Conservation (phyloP, 768 basidiomycete genomes). For the Crassisporium funariophilum region DNA sequence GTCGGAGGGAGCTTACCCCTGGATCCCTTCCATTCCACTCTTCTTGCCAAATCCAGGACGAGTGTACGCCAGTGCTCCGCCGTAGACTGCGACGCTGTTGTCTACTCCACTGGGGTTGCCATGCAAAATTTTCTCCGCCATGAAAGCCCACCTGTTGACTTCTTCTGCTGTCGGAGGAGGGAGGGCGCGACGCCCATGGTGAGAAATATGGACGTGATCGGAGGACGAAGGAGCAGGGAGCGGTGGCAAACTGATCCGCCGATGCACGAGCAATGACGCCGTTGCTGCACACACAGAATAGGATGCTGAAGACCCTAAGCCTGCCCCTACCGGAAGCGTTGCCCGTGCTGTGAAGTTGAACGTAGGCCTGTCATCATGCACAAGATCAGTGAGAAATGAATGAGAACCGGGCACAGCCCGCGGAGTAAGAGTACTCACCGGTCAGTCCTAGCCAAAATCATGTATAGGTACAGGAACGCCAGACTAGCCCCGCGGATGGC, state of each 20-base stretch:
- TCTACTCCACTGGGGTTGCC: slow-evolving; percentile 98
- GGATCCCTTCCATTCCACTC: slow-evolving; percentile 82
- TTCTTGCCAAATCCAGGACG: slow-evolving; percentile 76
- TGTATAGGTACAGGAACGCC: slow-evolving; percentile 93
- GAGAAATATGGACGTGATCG: slow-evolving; percentile 63
- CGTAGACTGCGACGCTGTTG: slow-evolving; percentile 91
- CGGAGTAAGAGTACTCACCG: slow-evolving; percentile 49
- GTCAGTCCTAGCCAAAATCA: slow-evolving; percentile 63
- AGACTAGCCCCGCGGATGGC: slow-evolving; percentile 47
- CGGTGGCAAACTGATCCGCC: slow-evolving; percentile 63
- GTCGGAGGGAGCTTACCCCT: slow-evolving; percentile 61
- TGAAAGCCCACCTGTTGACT: slow-evolving; percentile 92
- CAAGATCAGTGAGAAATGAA: slow-evolving; percentile 5
- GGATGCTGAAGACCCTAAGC: slow-evolving; percentile 95
- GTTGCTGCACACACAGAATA: slow-evolving; percentile 89
- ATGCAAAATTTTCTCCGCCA: slow-evolving; percentile 94
- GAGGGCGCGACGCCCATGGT: slow-evolving; percentile 67
- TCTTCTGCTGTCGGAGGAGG: slow-evolving; percentile 66
- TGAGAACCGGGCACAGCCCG: slow-evolving; percentile 14
- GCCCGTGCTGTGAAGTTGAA: slow-evolving; percentile 84
- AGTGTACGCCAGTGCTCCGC: slow-evolving; percentile 90
- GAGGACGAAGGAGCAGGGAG: slow-evolving; percentile 45
- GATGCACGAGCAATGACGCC: slow-evolving; percentile 74
- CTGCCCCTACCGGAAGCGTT: slow-evolving; percentile 91
- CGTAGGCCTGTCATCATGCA: slow-evolving; percentile 53